phyloP scores from a whole-genome alignment of 306 rosid species.

The Cajanus cajan region DNA sequence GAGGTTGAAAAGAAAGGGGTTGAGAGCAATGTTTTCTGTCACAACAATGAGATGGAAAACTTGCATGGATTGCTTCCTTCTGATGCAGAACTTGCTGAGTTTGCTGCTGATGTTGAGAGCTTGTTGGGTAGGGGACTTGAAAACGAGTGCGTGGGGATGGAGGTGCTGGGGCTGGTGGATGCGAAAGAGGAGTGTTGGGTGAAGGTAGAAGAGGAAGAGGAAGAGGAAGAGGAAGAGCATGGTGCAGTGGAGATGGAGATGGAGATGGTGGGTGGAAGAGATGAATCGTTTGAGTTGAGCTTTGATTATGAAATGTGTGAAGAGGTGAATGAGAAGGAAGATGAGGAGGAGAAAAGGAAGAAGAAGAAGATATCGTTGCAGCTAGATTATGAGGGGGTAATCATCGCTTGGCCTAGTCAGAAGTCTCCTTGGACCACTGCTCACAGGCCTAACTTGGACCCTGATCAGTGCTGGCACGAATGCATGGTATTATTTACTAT shows the following conservation, averaged over 20 bases:
- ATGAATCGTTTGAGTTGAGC: constrained; percentile 57
- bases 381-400: constrained; percentile 75
- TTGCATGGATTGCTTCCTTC: constrained; percentile 56
- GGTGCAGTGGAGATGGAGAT: constrained; percentile 19
- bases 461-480: constrained; percentile 49
- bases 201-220: constrained; percentile 52
- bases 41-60: constrained; percentile 31
- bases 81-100: constrained; percentile 71
- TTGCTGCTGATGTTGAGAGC: constrained; percentile 93
- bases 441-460: constrained; percentile 58
- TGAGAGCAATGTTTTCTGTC: background rate
- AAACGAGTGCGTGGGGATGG: constrained; percentile 75
- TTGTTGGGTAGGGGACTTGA: constrained; percentile 73
- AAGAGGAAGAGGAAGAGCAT: constrained; percentile 48
- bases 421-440: constrained; percentile 79
- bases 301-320: constrained; percentile 51
- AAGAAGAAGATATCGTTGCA: constrained; percentile 59
- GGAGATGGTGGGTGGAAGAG: constrained; percentile 50
- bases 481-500: constrained; percentile 59
- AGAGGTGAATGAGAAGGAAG: constrained; percentile 39
- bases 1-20: background rate
- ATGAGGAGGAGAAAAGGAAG: background rate
- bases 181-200: constrained; percentile 34
- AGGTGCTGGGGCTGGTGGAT: constrained; percentile 66
- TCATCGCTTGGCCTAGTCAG: constrained; percentile 68